Base-by-base conservation (phyloP, 768 basidiomycete genomes). In the Stropharia rugosoannulata region DNA sequence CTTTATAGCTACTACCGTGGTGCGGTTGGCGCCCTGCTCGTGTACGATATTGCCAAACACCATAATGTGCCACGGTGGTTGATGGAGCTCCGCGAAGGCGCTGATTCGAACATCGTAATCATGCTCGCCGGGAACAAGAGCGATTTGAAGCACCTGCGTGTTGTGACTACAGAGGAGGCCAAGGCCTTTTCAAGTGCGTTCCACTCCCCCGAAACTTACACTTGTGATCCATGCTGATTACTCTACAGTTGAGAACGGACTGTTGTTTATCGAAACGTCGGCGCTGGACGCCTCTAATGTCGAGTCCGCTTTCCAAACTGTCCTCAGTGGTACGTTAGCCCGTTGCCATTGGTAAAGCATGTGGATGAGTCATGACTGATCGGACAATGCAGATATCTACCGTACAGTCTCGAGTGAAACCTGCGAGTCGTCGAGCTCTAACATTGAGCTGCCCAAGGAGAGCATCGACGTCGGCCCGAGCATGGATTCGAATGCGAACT, bases 251-350 rank as follows among this genome's bases (percentile, higher is more conserved):
- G 94, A 96, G 76, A 94, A 95, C 66, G 87, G 86, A 18, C 73
- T 98, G 63, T 92, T 89, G 53, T 96, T 96, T 80, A 96, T 99
- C 62, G 96, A 99, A 80, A 99, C 96, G 58, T 99, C 96, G 67
- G 96, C 96, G 76, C 87, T 98, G 83, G 97, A 99, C 85, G 93
- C 96, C 65, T 95, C 94, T 47, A 97, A 98, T 76, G 95, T 99
- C 74, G 96, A 98, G 75, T 76, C 83, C 55, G 97, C 96, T 49
- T 99, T 99, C 87, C 95, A 98, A 72, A 94, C 86, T 55, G 98
- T 98, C 68, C 81, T 99, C 59, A 87, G 90, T 43, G 95, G 95
- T 93, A 46, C 49, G 84, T 75, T 57, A 36, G 44, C 37, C 36
- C 45, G 52, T 4, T 51, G 7, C 27, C 6, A 4, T 22, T 47